phyloP scores from a whole-genome alignment of 441 rosid species.

The Jatropha multifida region DNA sequence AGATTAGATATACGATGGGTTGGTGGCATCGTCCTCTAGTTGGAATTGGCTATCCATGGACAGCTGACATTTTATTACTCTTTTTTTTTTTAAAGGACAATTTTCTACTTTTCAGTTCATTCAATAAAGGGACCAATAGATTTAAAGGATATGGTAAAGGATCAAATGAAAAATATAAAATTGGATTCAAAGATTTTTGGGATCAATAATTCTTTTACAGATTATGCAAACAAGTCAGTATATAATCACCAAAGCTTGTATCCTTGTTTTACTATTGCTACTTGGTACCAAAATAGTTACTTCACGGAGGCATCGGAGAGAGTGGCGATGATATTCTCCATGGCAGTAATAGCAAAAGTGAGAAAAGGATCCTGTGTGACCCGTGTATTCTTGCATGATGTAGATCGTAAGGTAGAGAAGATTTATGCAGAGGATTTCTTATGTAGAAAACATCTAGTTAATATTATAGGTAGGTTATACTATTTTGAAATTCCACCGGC shows the following conservation, averaged over 20 bases:
- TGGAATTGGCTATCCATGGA: too few species aligned
- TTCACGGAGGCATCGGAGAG: constrained; percentile 64
- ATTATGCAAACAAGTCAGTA: too few species aligned
- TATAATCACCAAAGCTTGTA: neutral
- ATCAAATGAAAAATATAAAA: too few species aligned
- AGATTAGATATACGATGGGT: neutral
- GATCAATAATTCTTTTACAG: too few species aligned
- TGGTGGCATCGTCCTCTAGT: too few species aligned
- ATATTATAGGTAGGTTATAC: constrained; percentile 51
- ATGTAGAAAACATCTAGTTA: constrained; percentile 45
- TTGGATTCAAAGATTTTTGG: too few species aligned
- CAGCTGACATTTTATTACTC: too few species aligned
- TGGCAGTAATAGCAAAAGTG: constrained; percentile 57
- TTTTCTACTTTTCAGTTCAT: too few species aligned
- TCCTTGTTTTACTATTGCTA: too few species aligned
- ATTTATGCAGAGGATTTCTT: constrained; percentile 50
- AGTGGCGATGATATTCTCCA: constrained; percentile 67
- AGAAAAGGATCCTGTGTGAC: constrained; percentile 52
- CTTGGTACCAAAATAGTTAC: constrained; percentile 30
- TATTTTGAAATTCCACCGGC: constrained; percentile 57
- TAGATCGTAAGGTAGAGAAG: constrained; percentile 60
- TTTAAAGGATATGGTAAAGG: too few species aligned
- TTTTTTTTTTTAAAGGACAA: too few species aligned
- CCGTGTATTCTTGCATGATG: constrained; percentile 59
- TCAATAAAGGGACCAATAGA: too few species aligned